Evolutionary conservation across 2,329 filamentous ascomycete species (phyloP).

Genomic region (Camillea tinctor): DNA sequence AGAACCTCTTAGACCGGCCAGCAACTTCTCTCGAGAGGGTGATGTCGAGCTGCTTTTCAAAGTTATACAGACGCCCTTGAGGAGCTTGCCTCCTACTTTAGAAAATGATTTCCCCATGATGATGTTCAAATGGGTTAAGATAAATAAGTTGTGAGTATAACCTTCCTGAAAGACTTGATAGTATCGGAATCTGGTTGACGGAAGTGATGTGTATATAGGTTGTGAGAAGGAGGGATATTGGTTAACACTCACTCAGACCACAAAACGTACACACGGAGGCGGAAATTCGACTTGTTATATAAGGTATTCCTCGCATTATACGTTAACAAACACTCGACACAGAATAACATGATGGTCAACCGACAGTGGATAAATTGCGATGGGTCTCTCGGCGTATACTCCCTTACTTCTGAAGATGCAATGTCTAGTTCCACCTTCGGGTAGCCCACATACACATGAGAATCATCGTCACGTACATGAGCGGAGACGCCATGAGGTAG

Average conservation of each 20-base stretch:
- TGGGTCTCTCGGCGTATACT: not conserved
- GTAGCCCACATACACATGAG: not conserved
- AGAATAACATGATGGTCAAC: not conserved
- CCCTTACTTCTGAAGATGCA: not conserved
- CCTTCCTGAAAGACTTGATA: too few species aligned
- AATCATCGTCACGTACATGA: not conserved
- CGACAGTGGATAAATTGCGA: not conserved
- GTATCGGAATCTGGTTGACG: too few species aligned
- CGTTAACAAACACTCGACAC: not conserved
- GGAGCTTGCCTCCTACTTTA: not conserved
- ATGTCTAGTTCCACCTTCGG: not conserved
- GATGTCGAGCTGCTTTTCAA: not conserved
- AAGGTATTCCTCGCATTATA: not conserved
- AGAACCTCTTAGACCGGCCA: not conserved
- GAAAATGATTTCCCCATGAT: not conserved
- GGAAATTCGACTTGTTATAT: not conserved
- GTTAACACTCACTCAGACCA: not conserved
- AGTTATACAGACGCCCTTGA: not conserved
- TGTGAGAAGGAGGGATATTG: too few species aligned
- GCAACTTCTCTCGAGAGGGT: not conserved
- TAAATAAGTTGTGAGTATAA: too few species aligned
- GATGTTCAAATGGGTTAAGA: too few species aligned
- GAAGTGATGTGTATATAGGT: too few species aligned
- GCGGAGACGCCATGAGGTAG: not conserved
- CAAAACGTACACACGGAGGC: not conserved